Evolutionary conservation across 106 monocot genomes (phyloP).

Genomic region (Hemerocallis citrina): DNA sequence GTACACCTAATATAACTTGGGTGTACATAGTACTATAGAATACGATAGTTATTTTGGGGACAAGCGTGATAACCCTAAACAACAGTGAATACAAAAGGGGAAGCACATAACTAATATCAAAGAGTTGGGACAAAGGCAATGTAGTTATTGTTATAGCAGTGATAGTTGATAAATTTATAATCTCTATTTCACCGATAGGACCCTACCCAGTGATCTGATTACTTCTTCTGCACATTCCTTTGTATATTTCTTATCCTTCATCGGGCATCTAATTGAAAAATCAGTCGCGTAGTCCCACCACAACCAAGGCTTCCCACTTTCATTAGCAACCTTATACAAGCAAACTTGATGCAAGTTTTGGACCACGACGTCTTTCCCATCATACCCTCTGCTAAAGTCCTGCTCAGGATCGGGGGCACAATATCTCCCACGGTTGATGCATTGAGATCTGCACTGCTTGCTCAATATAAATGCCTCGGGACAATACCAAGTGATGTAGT

Average conservation of each 20-base stretch:
- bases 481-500: constrained; percentile 67
- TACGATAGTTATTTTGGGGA: no score
- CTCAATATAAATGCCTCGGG: constrained; percentile 45
- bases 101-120: no score
- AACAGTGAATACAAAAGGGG: no score
- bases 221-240: constrained; percentile 45
- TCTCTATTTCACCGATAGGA: background rate
- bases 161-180: background rate
- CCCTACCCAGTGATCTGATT: constrained; percentile 41
- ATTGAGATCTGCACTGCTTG: constrained; percentile 60
- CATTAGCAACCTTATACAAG: constrained; percentile 50
- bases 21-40: no score
- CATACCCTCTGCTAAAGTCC: constrained; percentile 54
- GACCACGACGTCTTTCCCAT: constrained; percentile 57
- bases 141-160: no score
- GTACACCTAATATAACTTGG: no score
- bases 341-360: constrained; percentile 54
- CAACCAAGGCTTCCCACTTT: constrained; percentile 45
- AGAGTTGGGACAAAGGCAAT: no score
- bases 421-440: constrained; percentile 60
- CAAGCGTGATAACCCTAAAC: no score
- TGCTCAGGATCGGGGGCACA: constrained; percentile 64
- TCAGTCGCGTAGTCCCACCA: constrained; percentile 76
- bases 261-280: constrained; percentile 58
- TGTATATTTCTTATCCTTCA: constrained; percentile 53